Evolutionary conservation across 2,329 filamentous ascomycete genomes (phyloP).

Genomic region (Aspergillus latus): DNA sequence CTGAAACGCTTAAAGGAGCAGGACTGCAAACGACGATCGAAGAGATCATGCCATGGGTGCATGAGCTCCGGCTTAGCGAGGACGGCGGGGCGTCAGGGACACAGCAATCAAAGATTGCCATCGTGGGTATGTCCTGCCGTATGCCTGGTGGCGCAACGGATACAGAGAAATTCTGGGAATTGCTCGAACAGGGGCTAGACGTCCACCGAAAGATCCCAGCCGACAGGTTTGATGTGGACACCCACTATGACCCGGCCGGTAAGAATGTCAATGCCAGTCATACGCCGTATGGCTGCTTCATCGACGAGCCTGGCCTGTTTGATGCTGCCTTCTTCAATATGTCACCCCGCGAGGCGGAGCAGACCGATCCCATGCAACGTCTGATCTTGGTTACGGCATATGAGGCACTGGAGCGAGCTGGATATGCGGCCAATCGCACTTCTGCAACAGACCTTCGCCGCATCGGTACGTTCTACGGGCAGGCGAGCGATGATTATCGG

Average conservation of each 20-base stretch:
- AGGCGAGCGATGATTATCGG: conserved; percentile 64
- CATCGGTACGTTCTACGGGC: conserved; percentile 70
- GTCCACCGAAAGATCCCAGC: conserved; percentile 29
- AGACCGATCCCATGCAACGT: conserved; percentile 77
- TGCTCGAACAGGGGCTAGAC: conserved; percentile 51
- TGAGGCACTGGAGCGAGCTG: conserved; percentile 75
- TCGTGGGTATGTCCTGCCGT: conserved; percentile 74
- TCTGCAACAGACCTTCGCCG: conserved; percentile 60
- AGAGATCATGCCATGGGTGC: too few relatives aligned
- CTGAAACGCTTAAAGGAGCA: too few relatives aligned
- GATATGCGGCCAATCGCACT: conserved; percentile 68
- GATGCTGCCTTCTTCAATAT: conserved; percentile 45
- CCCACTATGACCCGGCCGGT: conserved; percentile 35
- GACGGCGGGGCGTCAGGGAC: too few relatives aligned
- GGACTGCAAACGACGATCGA: too few relatives aligned
- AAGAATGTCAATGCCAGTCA: conserved; percentile 31
- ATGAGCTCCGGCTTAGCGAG: too few relatives aligned
- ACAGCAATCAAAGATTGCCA: conserved; percentile 48
- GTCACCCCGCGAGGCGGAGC: conserved; percentile 61
- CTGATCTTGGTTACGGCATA: conserved; percentile 72
- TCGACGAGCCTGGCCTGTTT: conserved; percentile 39
- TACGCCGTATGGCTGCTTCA: conserved; percentile 37
- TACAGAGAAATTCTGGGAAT: conserved; percentile 55
- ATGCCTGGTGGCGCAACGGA: conserved; percentile 65
- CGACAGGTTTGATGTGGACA: conserved; percentile 35